A percentile compares a stretch with the other conserved stretches of the same genome.
Conservation (phyloP, 208 protist species). For the Borovskyia barvae region DNA sequence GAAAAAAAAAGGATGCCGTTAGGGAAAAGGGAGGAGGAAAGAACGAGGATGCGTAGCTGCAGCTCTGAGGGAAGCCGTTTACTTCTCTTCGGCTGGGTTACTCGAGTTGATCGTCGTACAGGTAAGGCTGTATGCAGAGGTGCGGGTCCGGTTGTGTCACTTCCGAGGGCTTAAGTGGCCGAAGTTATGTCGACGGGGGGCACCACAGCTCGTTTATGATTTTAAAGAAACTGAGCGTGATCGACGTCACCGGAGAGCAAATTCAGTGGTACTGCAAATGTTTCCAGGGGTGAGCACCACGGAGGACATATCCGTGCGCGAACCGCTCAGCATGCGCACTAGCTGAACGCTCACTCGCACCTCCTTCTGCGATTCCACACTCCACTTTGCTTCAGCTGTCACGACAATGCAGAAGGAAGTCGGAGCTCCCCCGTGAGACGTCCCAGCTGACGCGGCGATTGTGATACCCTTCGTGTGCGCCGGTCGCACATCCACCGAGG, state of each 20-base stretch:
- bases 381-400: constrained; percentile 27
- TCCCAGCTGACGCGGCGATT: constrained; percentile 3
- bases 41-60: neutral
- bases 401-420: constrained; percentile 12
- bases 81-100: neutral
- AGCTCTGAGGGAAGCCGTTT: neutral
- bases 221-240: too few relatives aligned
- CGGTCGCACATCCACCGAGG: constrained; percentile 15
- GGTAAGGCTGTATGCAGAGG: neutral
- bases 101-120: neutral
- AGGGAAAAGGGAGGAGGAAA: neutral
- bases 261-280: constrained; percentile 26
- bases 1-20: neutral
- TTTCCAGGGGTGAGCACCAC: constrained; percentile 31
- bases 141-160: too few relatives aligned
- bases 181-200: too few relatives aligned
- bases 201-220: too few relatives aligned
- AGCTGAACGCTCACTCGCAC: constrained; percentile 42
- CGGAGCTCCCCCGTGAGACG: neutral
- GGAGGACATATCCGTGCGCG: neutral
- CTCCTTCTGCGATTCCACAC: constrained; percentile 15
- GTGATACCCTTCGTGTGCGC: constrained; percentile 4
- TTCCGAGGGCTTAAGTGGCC: too few relatives aligned
- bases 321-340: constrained; percentile 10
- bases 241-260: constrained; percentile 13